Evolutionary conservation across 139 green algal species (phyloP), one percentile per base, ranked within the genome.

Genomic region (Chlorella sp.): DNA sequence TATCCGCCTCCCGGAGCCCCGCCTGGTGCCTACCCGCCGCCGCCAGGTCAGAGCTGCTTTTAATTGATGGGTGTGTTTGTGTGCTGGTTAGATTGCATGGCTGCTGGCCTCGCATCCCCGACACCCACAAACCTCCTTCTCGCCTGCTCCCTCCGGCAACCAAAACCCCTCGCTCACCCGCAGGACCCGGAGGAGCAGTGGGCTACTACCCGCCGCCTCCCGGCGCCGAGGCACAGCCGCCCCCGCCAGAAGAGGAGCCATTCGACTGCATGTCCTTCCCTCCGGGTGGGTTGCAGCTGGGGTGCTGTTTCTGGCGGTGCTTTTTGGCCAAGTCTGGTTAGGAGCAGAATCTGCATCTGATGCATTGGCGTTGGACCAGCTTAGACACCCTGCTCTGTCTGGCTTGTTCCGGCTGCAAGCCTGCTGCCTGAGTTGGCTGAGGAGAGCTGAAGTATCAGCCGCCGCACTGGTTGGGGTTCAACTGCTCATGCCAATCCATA

Each of bases 181-280:
- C 70, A 76, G 70, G 70, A 22, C 70, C n/a, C 11, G 69, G 51
- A n/a, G 51, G 51, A 11, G 51, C 51, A 17, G 72, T 78, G 43
- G 67, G 67, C 3, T 78, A 81, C 34, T 81, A 81, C 51, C 48
- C 48, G 75, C 75, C 48, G 8, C 36, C 34, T 38, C 65, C 82
- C 28, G 73, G 54, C 11, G 36, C 82, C n/a, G 82, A 34, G 62
- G 34, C 76, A 26, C 67, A 74, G 69, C 89, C 51, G 51, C 51
- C 51, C 11, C 51, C 51, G 9, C 51, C 67, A 13, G 73, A 69
- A 40, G 43, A 30, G 13, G 73, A 69, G 34, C 20, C 38, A 24
- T 84, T 88, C 7, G 91, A 94, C 77, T 89, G 91, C 67, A 90
- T 95, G 76, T 92, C 85, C 48, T 97, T 98, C 85, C 94, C 95